Base-by-base conservation (phyloP, 2,329 filamentous ascomycete species). In the Diaporthe eres region DNA sequence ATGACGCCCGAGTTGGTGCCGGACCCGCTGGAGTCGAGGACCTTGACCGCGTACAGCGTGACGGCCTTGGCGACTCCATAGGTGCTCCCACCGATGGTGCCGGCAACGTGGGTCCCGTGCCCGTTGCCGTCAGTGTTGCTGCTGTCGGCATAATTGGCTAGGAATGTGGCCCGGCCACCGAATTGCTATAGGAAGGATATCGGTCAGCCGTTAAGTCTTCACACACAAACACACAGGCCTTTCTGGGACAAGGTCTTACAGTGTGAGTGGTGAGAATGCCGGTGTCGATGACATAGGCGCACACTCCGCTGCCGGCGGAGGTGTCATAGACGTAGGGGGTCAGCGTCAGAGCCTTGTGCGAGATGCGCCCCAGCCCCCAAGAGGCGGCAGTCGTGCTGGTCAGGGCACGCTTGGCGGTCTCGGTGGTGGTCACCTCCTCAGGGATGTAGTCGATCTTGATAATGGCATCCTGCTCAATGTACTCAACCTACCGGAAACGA, bases 221-320 rank as follows among this genome's bases (percentile, higher is more conserved):
- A 28, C 42, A 13, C n/a, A 53, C 51, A 31, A 6, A 31, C 31
- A 13, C 4, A 15, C 9, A 8, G 9, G 22, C 22, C 0, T 19
- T 60, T 22, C 25, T 42, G 57, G 12, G 57, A 39, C 2, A 34
- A 31, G 34, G 19, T 6, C 58, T 42, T 61, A 61, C 58, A 28
- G 65, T 37, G 79, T 88, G 87, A 10, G 79, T 49, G 25, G 80
- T 83, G 65, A 80, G 80, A 71, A 88, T 84, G 51, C 87, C 86
- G 9, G 85, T 87, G 79, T 88, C 87, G 73, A 88, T 82, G 31
- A 88, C 77, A 77, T 88, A 88, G 51, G 84, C 81, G 75, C 83
- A 86, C n/a, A 77, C 78, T 22, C 76, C 79, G 7, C 57, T 42
- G 31, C 82, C 82, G 6, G 80, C 78, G 3, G 77, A 77, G 25